Conservation (phyloP, 2,329 filamentous ascomycete genomes). For the Lachnellula suecica region DNA sequence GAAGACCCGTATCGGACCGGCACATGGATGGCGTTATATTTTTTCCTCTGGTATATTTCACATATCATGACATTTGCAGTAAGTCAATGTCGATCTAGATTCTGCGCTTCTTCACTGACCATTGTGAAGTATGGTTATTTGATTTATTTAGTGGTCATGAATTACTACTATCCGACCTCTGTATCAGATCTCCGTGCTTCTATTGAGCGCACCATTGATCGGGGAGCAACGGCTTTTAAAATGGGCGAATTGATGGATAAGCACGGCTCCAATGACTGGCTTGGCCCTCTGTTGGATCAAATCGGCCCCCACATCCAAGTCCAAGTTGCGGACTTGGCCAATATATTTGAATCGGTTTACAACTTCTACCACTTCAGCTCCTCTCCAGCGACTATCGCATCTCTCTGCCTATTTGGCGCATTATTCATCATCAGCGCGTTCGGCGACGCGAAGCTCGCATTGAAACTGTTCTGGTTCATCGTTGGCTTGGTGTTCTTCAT, state of each 20-base stretch:
- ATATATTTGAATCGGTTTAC: slow-evolving; percentile 34
- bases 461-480: slow-evolving; percentile 31
- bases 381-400: slow-evolving; percentile 28
- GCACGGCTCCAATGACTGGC: slow-evolving; percentile 36
- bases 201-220: slow-evolving; percentile 34
- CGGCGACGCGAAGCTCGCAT: slow-evolving; percentile 28
- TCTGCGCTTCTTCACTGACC: not conserved
- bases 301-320: slow-evolving; percentile 36
- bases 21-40: slow-evolving; percentile 28
- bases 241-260: slow-evolving; percentile 38
- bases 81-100: slow-evolving; percentile 10
- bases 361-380: slow-evolving; percentile 40
- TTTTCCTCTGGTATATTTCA: slow-evolving; percentile 21
- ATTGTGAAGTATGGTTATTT: slow-evolving; percentile 17
- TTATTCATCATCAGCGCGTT: slow-evolving; percentile 26
- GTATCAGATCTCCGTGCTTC: slow-evolving; percentile 16
- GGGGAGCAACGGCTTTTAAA: slow-evolving; percentile 29
- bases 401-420: slow-evolving; percentile 26
- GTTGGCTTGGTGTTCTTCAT: slow-evolving; percentile 34
- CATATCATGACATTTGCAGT: slow-evolving; percentile 25
- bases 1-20: slow-evolving; percentile 32
- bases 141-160: slow-evolving; percentile 18
- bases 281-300: slow-evolving; percentile 21
- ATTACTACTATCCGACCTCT: slow-evolving; percentile 19
- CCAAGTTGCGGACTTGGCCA: slow-evolving; percentile 35